Conservation (phyloP, 73 alveolate genomes). For the Tetrahymena malaccensis region DNA sequence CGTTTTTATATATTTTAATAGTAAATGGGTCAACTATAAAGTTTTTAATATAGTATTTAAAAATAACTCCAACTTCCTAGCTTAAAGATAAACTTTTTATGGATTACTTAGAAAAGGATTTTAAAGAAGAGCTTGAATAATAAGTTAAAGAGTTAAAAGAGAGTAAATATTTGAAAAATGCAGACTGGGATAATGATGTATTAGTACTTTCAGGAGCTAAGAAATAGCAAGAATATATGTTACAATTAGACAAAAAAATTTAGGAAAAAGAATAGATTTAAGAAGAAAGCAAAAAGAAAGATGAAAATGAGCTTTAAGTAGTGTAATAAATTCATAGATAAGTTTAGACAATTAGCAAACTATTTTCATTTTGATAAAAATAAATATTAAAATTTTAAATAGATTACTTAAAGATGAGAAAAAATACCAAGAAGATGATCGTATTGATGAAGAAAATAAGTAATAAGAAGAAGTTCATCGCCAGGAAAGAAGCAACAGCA, state of each 20-base stretch:
- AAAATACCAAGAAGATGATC: neutral
- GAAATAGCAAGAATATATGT: conserved; percentile 6
- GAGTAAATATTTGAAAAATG: conserved; percentile 11
- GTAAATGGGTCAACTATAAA: conserved; percentile 48
- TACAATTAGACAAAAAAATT: neutral
- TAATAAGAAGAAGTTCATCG: neutral
- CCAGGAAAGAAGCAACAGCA: neutral
- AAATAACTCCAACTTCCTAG: conserved; percentile 14
- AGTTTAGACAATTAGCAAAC: too few species aligned
- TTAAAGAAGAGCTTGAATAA: conserved; percentile 24
- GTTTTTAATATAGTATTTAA: neutral
- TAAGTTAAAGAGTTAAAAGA: neutral
- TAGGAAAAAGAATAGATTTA: conserved; percentile 8
- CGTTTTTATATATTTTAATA: too few species aligned
- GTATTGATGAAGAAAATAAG: neutral
- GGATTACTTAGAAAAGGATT: conserved; percentile 22
- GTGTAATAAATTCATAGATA: neutral
- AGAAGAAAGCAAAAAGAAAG: neutral
- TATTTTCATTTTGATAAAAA: neutral
- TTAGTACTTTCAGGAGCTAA: conserved; percentile 38
- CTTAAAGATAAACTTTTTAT: conserved; percentile 11
- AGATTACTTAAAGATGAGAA: neutral
- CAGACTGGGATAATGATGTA: conserved; percentile 43
- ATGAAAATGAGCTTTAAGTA: neutral
- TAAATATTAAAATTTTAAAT: neutral